Evolutionary conservation across 306 rosid genomes (phyloP).

Genomic region (Cucurbita maxima): DNA sequence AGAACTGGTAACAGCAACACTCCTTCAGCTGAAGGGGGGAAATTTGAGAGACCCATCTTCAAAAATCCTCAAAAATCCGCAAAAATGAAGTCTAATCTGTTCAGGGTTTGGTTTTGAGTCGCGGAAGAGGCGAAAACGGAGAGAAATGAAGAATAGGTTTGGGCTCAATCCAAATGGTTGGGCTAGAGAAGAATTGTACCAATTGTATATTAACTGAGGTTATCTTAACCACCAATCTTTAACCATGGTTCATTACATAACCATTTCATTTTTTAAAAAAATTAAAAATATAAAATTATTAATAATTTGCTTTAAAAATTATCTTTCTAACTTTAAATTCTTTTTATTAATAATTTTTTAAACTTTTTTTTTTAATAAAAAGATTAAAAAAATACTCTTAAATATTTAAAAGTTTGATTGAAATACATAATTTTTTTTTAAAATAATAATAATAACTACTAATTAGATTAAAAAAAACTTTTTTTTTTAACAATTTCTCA

Average conservation of each 20-base stretch:
- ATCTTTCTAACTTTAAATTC: too few relatives aligned
- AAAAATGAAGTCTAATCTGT: neutral
- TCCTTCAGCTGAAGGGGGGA: slow-evolving; percentile 27
- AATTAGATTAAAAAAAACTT: too few relatives aligned
- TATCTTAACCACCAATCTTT: slow-evolving; percentile 3
- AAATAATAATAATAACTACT: too few relatives aligned
- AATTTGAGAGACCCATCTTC: slow-evolving; percentile 64
- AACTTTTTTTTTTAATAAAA: too few relatives aligned
- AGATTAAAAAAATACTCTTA: too few relatives aligned
- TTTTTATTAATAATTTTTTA: too few relatives aligned
- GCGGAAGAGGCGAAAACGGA: neutral
- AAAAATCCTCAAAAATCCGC: neutral
- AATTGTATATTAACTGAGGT: neutral
- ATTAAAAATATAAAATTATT: too few relatives aligned
- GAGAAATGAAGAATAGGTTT: neutral
- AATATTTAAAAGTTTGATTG: too few relatives aligned
- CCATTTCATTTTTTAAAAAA: neutral
- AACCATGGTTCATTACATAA: slow-evolving; percentile 16
- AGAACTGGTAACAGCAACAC: slow-evolving; percentile 30
- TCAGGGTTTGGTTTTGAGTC: neutral
- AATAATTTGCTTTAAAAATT: too few relatives aligned
- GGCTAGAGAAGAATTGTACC: neutral
- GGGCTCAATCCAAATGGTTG: neutral
- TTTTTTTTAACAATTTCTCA: too few relatives aligned
- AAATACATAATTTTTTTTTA: too few relatives aligned